A percentile compares a stretch with the other conserved stretches of the same genome.
These are phyloP conservation scores for Thraustochytrium striatum DNA, from an alignment of 352 stramenopile species.

Conservation along the genomic window DNA sequence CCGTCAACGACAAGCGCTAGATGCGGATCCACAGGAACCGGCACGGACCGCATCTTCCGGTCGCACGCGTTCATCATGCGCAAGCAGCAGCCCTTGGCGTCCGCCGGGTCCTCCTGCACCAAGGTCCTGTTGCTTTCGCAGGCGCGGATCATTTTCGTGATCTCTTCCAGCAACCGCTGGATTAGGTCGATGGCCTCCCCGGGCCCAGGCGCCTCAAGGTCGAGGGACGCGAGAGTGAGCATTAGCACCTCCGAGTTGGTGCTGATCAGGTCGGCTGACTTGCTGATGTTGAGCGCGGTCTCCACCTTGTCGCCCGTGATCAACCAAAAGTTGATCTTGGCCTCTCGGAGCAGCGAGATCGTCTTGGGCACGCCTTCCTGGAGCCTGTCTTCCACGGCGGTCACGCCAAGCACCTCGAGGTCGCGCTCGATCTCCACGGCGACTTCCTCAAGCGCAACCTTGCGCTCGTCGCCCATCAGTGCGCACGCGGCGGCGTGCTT, in stretches of 20 bases:
- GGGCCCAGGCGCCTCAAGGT: not conserved
- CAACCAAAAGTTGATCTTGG: constrained; percentile 92
- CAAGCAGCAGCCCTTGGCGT: no score
- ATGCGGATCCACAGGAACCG: not conserved
- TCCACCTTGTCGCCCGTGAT: constrained; percentile 87
- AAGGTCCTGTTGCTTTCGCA: no score
- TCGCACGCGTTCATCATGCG: no score
- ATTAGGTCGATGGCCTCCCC: not conserved
- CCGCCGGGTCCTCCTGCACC: no score
- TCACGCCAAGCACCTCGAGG: constrained; percentile 87
- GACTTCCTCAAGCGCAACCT: constrained; percentile 56
- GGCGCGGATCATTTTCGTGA: no score
- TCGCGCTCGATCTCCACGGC: constrained; percentile 62
- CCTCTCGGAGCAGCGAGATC: constrained; percentile 77
- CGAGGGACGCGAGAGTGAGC: constrained; percentile 4
- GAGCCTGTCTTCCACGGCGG: constrained; percentile 95
- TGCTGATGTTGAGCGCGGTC: constrained; percentile 89
- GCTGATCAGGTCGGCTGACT: constrained; percentile 58
- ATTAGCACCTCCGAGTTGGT: constrained; percentile 52
- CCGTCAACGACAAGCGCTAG: not conserved
- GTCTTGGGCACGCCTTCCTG: constrained; percentile 89
- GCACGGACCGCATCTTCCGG: not conserved
- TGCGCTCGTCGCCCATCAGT: constrained; percentile 46
- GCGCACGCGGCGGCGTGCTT: constrained; percentile 50
- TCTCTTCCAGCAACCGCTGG: no score